Evolutionary conservation across 768 basidiomycete species (phyloP).

Genomic region (Kondoa subrosea): DNA sequence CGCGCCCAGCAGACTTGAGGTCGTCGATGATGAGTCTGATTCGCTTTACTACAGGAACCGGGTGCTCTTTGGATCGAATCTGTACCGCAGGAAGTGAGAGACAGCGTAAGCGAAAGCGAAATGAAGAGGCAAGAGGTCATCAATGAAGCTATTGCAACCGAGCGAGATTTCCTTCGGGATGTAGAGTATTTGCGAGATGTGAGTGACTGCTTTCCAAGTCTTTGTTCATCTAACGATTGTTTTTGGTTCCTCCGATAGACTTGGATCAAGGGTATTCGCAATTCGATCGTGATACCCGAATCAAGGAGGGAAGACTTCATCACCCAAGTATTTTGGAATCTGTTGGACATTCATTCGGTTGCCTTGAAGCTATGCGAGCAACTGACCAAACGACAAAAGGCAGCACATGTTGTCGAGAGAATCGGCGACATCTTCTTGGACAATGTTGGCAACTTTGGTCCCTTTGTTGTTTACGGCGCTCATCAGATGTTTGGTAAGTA

Average conservation of each 20-base stretch:
- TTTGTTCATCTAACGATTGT: constrained; percentile 9
- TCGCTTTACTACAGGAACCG: constrained; percentile 42
- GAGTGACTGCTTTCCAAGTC: constrained; percentile 29
- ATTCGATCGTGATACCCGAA: constrained; percentile 56
- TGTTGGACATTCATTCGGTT: constrained; percentile 78
- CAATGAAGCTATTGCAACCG: constrained; percentile 86
- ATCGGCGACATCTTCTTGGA: constrained; percentile 86
- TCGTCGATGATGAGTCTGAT: constrained; percentile 8
- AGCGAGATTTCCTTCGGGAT: constrained; percentile 92
- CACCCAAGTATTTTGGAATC: constrained; percentile 93
- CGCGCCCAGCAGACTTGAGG: not conserved
- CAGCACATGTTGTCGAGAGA: constrained; percentile 75
- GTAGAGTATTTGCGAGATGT: constrained; percentile 96
- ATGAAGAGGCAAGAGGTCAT: constrained; percentile 95
- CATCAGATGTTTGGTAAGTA: constrained; percentile 97
- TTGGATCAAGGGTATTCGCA: constrained; percentile 76
- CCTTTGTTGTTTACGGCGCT: constrained; percentile 87
- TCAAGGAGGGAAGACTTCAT: constrained; percentile 67
- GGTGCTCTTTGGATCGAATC: constrained; percentile 91
- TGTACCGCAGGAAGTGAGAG: constrained; percentile 81
- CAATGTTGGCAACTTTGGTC: constrained; percentile 65
- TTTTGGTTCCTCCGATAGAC: constrained; percentile 37
- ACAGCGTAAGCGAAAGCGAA: constrained; percentile 78
- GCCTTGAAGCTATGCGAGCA: constrained; percentile 83
- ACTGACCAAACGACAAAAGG: constrained; percentile 85